Evolutionary conservation across 2,329 filamentous ascomycete species (phyloP).

Genomic region (Phyllosticta ampelicida): DNA sequence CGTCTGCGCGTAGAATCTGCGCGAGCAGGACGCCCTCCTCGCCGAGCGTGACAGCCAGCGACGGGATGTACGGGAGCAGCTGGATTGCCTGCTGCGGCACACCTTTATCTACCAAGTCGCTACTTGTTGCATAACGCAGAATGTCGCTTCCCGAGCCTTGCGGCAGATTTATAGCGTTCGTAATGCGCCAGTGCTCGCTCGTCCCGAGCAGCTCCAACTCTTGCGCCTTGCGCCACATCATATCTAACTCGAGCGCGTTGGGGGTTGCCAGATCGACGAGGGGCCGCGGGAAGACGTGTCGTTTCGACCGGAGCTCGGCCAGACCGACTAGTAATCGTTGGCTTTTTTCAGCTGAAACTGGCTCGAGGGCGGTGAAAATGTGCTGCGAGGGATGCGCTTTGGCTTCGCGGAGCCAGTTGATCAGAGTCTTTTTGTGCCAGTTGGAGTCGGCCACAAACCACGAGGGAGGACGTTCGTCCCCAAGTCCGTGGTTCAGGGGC

Average conservation of each 20-base stretch:
- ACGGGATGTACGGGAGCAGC: constrained; percentile 79
- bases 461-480: constrained; percentile 48
- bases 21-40: constrained; percentile 64
- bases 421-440: constrained; percentile 59
- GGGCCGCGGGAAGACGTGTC: constrained; percentile 46
- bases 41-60: constrained; percentile 76
- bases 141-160: constrained; percentile 58
- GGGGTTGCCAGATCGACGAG: constrained; percentile 69
- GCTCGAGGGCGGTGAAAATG: constrained; percentile 67
- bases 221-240: constrained; percentile 65
- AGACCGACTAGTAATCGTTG: constrained; percentile 49
- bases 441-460: constrained; percentile 76
- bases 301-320: background rate
- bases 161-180: constrained; percentile 69
- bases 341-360: constrained; percentile 75
- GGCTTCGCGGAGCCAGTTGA: constrained; percentile 55
- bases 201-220: constrained; percentile 57
- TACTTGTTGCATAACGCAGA: constrained; percentile 57
- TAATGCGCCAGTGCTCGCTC: constrained; percentile 63
- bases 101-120: constrained; percentile 62
- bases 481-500: constrained; percentile 38
- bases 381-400: constrained; percentile 34
- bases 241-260: constrained; percentile 68
- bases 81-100: constrained; percentile 76
- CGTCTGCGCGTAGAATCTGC: constrained; percentile 54